A percentile compares a stretch with the other conserved stretches of the same genome.
Evolutionary conservation across 495 filamentous ascomycete species (phyloP).

Genomic region (Tuber calosporum): DNA sequence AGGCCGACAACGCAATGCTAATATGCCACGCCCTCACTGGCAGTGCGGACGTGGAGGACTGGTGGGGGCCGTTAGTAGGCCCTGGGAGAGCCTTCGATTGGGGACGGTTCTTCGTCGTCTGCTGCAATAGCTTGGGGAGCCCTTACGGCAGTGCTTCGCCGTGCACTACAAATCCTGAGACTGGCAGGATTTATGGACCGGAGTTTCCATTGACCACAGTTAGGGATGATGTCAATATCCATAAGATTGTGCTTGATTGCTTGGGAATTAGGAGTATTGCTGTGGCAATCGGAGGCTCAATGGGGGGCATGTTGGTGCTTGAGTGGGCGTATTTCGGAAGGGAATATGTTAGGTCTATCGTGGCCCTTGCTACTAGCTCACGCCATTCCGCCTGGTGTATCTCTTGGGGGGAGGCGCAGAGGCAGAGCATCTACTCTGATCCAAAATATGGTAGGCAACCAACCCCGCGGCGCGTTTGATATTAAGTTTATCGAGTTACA

Average conservation of each 20-base stretch:
- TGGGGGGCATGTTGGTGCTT: constrained; percentile 94
- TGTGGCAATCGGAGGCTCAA: constrained; percentile 88
- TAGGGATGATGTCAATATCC: constrained; percentile 87
- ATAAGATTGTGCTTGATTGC: constrained; percentile 84
- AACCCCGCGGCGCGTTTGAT: not conserved
- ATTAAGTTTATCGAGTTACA: not conserved
- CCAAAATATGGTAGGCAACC: constrained; percentile 67
- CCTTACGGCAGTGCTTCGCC: constrained; percentile 95
- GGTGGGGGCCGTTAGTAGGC: constrained; percentile 94
- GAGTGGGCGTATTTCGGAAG: constrained; percentile 96
- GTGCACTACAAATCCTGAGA: constrained; percentile 69
- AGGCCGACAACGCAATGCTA: constrained; percentile 83
- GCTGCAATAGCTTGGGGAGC: constrained; percentile 91
- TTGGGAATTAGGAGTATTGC: constrained; percentile 81
- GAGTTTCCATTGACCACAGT: constrained; percentile 95
- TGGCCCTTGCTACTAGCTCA: constrained; percentile 90
- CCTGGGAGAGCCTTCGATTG: constrained; percentile 86
- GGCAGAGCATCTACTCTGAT: constrained; percentile 96
- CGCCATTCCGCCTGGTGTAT: constrained; percentile 98
- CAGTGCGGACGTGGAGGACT: constrained; percentile 91
- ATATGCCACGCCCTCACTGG: constrained; percentile 96
- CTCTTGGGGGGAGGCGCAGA: constrained; percentile 95
- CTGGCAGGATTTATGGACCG: constrained; percentile 72
- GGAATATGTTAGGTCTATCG: constrained; percentile 83
- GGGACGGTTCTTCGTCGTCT: constrained; percentile 86